Evolutionary conservation across 2,329 filamentous ascomycete genomes (phyloP), one percentile per base, ranked within the genome.

Genomic region (Calycina herbarum): DNA sequence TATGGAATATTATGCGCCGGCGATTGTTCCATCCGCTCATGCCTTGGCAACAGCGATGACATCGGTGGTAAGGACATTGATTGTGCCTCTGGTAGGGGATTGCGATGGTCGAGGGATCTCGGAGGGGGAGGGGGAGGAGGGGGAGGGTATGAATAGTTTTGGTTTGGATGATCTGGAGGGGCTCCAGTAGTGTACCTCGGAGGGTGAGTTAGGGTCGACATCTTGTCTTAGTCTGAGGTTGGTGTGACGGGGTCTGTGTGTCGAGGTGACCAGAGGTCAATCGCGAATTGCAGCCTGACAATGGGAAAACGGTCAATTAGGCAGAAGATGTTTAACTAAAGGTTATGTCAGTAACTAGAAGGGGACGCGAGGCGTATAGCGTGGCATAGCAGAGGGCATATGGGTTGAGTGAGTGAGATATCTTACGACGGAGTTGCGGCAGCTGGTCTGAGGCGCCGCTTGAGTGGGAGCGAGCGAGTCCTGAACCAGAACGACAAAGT

Each of bases 21-120:
- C 29, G 59, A 42, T 62, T 54, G 66, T 31, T 59, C 51, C 17
- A 33, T 61, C 33, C 62, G 64, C 31, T 68, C 64, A 29, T 63
- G 66, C 57, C 66, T 69, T 31, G 61, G 61, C 58, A 71, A 57
- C 1, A 72, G 62, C 15, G 69, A 70, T 35, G 70, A 69, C 71
- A 71, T 72, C 7, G 71, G 67, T 15, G 71, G 71, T 15, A 72
- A 59, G 1, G 64, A 64, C 3, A 64, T 66, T 20, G 56, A 60
- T 58, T 68, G 61, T 35, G 56, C 17, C 24, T 48, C 60, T 65
- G 27, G 57, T 29, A 24, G 31, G n/a, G 42, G 27, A 57, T 33
- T 60, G 29, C 29, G 48, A 40, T 40, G 20, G 17, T 65, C 59
- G 42, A n/a, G 48, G 20, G 51, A 35, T 7, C 27, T 20, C 20